Base-by-base conservation (phyloP, 371 early-diverging fungal species). In the Mortierella sp. region DNA sequence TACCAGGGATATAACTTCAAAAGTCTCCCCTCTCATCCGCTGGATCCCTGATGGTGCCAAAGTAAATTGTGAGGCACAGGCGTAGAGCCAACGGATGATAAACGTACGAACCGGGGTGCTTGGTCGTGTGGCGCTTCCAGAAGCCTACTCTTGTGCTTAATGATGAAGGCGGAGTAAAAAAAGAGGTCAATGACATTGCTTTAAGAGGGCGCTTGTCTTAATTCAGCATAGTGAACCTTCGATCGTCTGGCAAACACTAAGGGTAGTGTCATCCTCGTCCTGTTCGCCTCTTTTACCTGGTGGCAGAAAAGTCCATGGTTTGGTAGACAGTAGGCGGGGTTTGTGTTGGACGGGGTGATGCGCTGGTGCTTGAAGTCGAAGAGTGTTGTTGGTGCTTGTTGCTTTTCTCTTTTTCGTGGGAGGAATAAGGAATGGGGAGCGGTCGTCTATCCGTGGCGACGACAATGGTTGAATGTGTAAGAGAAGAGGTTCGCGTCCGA, bases 101-200 rank as follows among this genome's bases (percentile, higher is more conserved):
- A 73, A 79, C 87, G 71, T 86, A 86, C 87, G 77, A 79, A 41
- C 87, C 87, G 27, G 87, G 87, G 29, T 72, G 82, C 68, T 80
- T 86, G 72, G 87, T 43, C 16, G 82, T 86, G 70, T 86, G 87
- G 58, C 87, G 82, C 75, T 79, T 86, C 87, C 87, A 86, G 71
- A 86, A 86, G 1, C 87, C 82, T 35, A 86, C 74, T 71, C 74
- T 79, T 16, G 81, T 71, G 73, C 75, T 75, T 55, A 55, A 68
- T 55, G 73, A 51, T 8, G 60, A 29, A 46, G 38, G 38, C 56
- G 48, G 71, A 27, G 71, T 27, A 71, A 56, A 56, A 32, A n/a
- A 24, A 54, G 2, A 21, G 35, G 65, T 63, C 8, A 63, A 32
- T 63, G 35, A 8, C 65, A 16, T 21, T 35, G 35, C 7, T 10